A percentile compares a stretch with the other conserved stretches of the same genome.
These are phyloP conservation scores for Iberis pinnata DNA, from an alignment of 345 rosid species.

Conservation along the genomic window DNA sequence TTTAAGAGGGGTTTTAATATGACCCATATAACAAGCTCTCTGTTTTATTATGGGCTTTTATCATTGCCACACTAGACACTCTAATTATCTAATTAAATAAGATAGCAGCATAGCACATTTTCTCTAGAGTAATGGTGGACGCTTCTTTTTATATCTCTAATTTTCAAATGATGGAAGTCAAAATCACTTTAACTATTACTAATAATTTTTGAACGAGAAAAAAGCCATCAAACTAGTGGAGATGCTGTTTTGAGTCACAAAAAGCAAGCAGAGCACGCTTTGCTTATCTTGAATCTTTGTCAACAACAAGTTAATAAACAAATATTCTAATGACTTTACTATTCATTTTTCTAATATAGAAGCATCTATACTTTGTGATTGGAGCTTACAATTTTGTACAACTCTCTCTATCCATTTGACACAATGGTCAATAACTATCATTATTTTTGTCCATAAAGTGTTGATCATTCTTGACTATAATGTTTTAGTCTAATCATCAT, in stretches of 20 bases:
- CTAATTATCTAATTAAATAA: not conserved
- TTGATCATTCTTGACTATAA: too few species aligned
- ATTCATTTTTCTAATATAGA: too few species aligned
- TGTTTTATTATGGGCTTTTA: too few species aligned
- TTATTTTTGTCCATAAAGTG: not conserved
- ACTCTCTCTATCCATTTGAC: constrained; percentile 12
- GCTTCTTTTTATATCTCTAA: constrained; percentile 5
- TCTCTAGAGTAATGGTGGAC: not conserved
- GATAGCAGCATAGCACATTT: not conserved
- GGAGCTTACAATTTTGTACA: not conserved
- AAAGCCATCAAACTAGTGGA: constrained; percentile 11
- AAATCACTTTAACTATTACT: constrained; percentile 16
- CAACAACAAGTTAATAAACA: too few species aligned
- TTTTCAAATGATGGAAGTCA: constrained; percentile 12
- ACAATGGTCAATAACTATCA: constrained; percentile 10
- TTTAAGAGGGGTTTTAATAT: constrained; percentile 9
- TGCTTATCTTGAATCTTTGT: constrained; percentile 10
- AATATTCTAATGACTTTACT: too few species aligned
- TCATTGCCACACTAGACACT: not conserved
- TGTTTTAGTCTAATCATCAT: too few species aligned
- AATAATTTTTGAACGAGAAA: too few species aligned
- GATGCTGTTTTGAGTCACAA: constrained; percentile 19
- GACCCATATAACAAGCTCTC: not conserved
- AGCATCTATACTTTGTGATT: not conserved
- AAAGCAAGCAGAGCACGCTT: constrained; percentile 26